Evolutionary conservation across 306 rosid genomes (phyloP).

Genomic region (Gynostemma pentaphyllum): DNA sequence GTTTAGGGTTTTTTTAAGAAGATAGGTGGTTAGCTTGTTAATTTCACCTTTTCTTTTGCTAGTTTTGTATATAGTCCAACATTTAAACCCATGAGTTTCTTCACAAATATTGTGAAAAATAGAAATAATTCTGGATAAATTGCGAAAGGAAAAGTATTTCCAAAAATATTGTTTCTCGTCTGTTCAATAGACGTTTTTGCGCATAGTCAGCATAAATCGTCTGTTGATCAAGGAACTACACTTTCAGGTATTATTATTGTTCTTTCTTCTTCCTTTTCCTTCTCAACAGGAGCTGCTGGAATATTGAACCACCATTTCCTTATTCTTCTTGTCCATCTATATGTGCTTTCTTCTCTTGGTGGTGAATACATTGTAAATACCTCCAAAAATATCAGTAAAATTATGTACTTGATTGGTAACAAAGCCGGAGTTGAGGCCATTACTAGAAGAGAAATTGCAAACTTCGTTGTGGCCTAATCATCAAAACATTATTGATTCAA

Average conservation of each 20-base stretch:
- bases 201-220: too few relatives aligned
- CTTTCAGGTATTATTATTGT: background rate
- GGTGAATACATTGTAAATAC: conserved; percentile 68
- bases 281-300: conserved; percentile 98
- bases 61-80: too few relatives aligned
- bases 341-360: conserved; percentile 62
- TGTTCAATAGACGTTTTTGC: too few relatives aligned
- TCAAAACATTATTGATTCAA: conserved; percentile 10
- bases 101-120: too few relatives aligned
- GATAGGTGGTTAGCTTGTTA: too few relatives aligned
- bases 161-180: too few relatives aligned
- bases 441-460: conserved; percentile 42
- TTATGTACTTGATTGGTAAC: conserved; percentile 41
- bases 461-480: conserved; percentile 70
- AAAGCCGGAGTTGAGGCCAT: conserved; percentile 46
- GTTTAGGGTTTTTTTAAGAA: too few relatives aligned
- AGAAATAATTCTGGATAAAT: too few relatives aligned
- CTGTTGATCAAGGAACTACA: too few relatives aligned
- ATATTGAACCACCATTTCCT: conserved; percentile 99
- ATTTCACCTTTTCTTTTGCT: too few relatives aligned
- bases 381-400: conserved; percentile 59
- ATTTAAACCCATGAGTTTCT: too few relatives aligned
- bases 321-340: conserved; percentile 61
- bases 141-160: too few relatives aligned
- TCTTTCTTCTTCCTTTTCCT: conserved; percentile 55